A percentile compares a stretch with the other conserved stretches of the same genome.
phyloP scores from a whole-genome alignment of 495 filamentous ascomycete genomes.

The Stereocaulon alpinum region DNA sequence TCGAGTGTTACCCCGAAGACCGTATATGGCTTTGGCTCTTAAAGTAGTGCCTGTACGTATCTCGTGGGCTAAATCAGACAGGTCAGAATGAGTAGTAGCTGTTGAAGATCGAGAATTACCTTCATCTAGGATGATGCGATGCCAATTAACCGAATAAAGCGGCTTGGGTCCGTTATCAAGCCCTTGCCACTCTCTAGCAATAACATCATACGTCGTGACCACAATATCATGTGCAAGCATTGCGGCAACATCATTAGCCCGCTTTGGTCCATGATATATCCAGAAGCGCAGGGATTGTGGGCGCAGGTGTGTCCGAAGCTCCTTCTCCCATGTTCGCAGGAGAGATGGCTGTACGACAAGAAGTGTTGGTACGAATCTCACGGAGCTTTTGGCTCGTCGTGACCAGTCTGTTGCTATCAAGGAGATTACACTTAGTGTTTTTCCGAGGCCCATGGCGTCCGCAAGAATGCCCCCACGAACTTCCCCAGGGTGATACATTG shows the following conservation, averaged over 20 bases:
- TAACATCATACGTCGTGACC: conserved; percentile 33
- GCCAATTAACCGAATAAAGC: conserved; percentile 29
- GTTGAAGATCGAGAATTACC: conserved; percentile 22
- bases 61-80: conserved; percentile 26
- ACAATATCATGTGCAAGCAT: conserved; percentile 23
- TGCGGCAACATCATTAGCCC: conserved; percentile 12
- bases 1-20: conserved; percentile 23
- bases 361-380: conserved; percentile 11
- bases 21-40: conserved; percentile 29
- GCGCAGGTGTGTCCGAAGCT: conserved; percentile 28
- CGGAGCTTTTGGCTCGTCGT: background rate
- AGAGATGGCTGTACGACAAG: conserved; percentile 28
- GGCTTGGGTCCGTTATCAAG: conserved; percentile 8
- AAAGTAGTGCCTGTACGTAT: conserved; percentile 28
- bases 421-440: conserved; percentile 33
- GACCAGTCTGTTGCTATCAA: conserved; percentile 23
- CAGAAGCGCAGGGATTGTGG: conserved; percentile 21
- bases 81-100: background rate
- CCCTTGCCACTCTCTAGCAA: conserved; percentile 28
- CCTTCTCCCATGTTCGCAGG: conserved; percentile 30
- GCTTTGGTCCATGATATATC: conserved; percentile 27
- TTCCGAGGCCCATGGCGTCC: conserved; percentile 35
- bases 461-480: conserved; percentile 33
- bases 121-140: conserved; percentile 37
- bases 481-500: conserved; percentile 13